Base-by-base conservation (phyloP, 495 filamentous ascomycete species). In the Penicillium longicatenatum region DNA sequence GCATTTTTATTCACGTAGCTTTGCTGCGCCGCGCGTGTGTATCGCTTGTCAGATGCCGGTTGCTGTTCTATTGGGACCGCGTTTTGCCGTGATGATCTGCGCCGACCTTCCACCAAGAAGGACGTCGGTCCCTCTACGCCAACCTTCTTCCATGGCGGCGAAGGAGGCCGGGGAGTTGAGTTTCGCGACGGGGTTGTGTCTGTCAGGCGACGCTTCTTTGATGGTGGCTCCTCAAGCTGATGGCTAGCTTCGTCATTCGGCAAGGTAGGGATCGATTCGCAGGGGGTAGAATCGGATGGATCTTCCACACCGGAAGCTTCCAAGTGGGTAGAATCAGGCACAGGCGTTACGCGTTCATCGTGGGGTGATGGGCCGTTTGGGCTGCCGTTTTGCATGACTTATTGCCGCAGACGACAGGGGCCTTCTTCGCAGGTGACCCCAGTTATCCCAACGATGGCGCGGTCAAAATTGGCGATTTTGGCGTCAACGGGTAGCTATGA, bases 131-230 rank as follows among this genome's bases (percentile, higher is more conserved):
- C 95, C 43, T 96, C 90, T 24, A 85, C 89, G 45, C 89, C 86
- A 50, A 89, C 78, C 70, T 86, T 93, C 77, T 94, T 98, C 94
- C 94, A 98, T 22, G 94, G 94, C 55, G 94, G 94, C 30, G 94
- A 97, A 52, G 71, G 68, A 46, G 75, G 73, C 51, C 84, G 79
- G 47, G 82, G 75, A 20, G 73, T 71, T 12, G 83, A 82, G 26
- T 75, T 78, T 52, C 71, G 73, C 42, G 74, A 73, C 16, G 71
- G 67, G 17, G 73, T 72, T 47, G 73, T 61, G 42, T 83, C 81
- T 55, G 74, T 79, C 49, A 92, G 79, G 71, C 90, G 88, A 62
- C 89, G 86, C 67, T 86, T 86, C 72, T 94, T 96, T 11, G 80
- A 78, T 50, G 89, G 89, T 52, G 82, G 88, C 30, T 70, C 76